Evolutionary conservation across 257 asterid species (phyloP).

Genomic region (Forsythia suspensa): DNA sequence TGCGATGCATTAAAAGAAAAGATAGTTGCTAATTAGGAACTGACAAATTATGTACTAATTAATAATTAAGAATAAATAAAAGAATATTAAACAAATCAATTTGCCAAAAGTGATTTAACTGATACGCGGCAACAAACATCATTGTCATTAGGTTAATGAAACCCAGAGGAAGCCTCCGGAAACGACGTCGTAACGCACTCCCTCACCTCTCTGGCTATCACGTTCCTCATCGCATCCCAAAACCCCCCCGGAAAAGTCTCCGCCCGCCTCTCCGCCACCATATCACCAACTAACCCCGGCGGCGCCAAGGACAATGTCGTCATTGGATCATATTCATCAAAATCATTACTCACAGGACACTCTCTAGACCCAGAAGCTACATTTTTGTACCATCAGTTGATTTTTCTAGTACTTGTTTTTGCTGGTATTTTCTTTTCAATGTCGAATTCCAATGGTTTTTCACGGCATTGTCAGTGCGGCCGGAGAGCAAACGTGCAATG

Average conservation of each 20-base stretch:
- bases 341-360: conserved; percentile 13
- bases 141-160: conserved; percentile 34
- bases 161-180: conserved; percentile 48
- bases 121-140: not conserved
- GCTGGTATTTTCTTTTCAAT: conserved; percentile 46
- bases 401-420: not conserved
- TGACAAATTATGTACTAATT: not conserved
- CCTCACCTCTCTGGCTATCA: conserved; percentile 71
- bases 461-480: conserved; percentile 88
- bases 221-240: conserved; percentile 79
- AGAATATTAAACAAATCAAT: not conserved
- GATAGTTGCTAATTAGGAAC: not conserved
- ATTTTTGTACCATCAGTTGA: conserved; percentile 6
- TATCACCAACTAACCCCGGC: conserved; percentile 49
- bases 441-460: conserved; percentile 89
- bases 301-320: conserved; percentile 73
- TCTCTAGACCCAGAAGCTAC: conserved; percentile 13
- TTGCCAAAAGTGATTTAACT: not conserved
- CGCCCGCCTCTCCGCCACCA: conserved; percentile 27
- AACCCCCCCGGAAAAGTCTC: conserved; percentile 54
- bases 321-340: conserved; percentile 61
- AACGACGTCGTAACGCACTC: conserved; percentile 72
- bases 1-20: too few relatives aligned
- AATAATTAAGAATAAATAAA: not conserved
- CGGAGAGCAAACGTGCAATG: conserved; percentile 78